Conservation (phyloP, 139 green algal genomes). For the Coccomyxa sp. region DNA sequence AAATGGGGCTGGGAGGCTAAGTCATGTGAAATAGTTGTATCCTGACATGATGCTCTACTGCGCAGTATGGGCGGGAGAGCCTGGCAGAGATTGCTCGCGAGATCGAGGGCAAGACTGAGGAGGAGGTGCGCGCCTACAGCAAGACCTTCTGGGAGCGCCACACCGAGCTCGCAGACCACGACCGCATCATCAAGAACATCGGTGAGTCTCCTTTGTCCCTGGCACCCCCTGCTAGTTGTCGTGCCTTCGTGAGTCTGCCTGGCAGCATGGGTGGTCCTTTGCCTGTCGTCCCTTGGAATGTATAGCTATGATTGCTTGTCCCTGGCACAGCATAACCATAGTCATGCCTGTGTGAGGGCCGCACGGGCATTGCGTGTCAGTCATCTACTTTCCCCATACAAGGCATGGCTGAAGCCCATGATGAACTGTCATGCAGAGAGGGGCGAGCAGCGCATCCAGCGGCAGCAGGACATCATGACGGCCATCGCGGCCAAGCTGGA, state of each 20-base stretch:
- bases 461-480: slow-evolving; percentile 78
- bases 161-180: slow-evolving; percentile 76
- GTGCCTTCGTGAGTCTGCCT: too few relatives aligned
- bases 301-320: too few relatives aligned
- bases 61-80: slow-evolving; percentile 71
- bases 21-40: too few relatives aligned
- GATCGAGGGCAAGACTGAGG: slow-evolving; percentile 89
- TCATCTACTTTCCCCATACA: neutral
- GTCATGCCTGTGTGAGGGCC: too few relatives aligned
- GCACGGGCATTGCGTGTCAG: too few relatives aligned
- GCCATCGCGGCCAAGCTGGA: slow-evolving; percentile 89
- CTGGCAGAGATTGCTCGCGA: slow-evolving; percentile 78
- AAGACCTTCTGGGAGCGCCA: slow-evolving; percentile 76
- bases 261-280: too few relatives aligned
- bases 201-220: slow-evolving; percentile 65
- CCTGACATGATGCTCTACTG: too few relatives aligned
- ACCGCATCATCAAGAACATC: slow-evolving; percentile 92
- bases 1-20: too few relatives aligned
- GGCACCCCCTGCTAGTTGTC: too few relatives aligned
- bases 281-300: too few relatives aligned
- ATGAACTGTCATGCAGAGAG: neutral
- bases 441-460: slow-evolving; percentile 80
- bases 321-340: too few relatives aligned
- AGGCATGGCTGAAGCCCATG: neutral
- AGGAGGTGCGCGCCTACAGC: slow-evolving; percentile 68